Evolutionary conservation across 2,329 filamentous ascomycete species (phyloP), one percentile per base, ranked within the genome.

Genomic region (Talaromyces funiculosus): DNA sequence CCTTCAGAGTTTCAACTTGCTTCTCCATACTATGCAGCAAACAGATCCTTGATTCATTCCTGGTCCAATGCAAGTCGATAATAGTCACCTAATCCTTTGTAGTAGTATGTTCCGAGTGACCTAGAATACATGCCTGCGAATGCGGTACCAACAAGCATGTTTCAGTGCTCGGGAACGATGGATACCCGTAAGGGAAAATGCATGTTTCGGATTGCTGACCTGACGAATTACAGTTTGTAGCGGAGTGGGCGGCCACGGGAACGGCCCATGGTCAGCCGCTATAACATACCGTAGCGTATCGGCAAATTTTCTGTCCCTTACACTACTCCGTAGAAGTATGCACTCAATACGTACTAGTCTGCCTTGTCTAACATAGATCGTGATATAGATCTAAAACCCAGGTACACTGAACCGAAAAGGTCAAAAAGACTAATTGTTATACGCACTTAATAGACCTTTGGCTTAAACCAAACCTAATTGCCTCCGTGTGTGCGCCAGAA

Each of bases 401-500:
- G n/a, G n/a, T n/a, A n/a, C 3, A 8, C 42, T 43, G 4, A 8
- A 43, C 20, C 42, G 42, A 24, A 24, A 1, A 40, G 10, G 4
- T 20, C 5, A 20, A 20, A 4, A 40, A n/a, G n/a, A n/a, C n/a
- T n/a, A n/a, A n/a, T n/a, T n/a, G n/a, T n/a, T n/a, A n/a, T n/a
- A n/a, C n/a, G n/a, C n/a, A n/a, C n/a, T n/a, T n/a, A n/a, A n/a
- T n/a, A n/a, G n/a, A n/a, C n/a, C n/a, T n/a, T n/a, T n/a, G n/a
- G n/a, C n/a, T n/a, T n/a, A n/a, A n/a, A n/a, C n/a, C 26, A 58
- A 31, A 14, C 33, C 22, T 3, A 58, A n/a, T 3, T 58, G 31
- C 5, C 26, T 45, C 45, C 31, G 26, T 16, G 42, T 58, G 12
- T 51, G 31, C 33, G 55, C 47, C 10, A 61, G 1, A 45, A 72